Percentiles rank a stretch among this genome's conserved stretches.
Evolutionary conservation across 2,329 filamentous ascomycete genomes (phyloP).

Genomic region (Apiospora sp.): DNA sequence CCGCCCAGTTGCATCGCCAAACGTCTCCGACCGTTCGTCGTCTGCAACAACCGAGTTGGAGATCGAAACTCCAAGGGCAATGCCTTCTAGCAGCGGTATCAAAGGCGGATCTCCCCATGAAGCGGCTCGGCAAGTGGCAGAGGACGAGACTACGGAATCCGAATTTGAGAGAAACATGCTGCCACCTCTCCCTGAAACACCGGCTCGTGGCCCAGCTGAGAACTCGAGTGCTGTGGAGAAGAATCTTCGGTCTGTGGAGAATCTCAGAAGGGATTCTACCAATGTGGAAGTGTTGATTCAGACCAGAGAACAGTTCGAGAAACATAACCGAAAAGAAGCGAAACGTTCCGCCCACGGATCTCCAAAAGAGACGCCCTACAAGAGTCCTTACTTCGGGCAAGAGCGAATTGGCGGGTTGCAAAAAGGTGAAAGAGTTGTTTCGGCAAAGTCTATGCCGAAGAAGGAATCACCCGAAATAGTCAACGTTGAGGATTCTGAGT

Average conservation of each 20-base stretch:
- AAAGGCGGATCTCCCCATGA: not conserved
- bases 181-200: not conserved
- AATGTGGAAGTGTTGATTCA: not conserved
- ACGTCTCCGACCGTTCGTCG: not conserved
- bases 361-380: not conserved
- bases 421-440: not conserved
- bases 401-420: not conserved
- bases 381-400: not conserved
- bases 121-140: not conserved
- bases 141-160: not conserved
- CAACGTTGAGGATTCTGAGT: constrained; percentile 7
- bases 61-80: constrained; percentile 1
- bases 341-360: not conserved
- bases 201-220: not conserved
- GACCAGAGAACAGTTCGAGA: not conserved
- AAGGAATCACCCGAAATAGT: not conserved
- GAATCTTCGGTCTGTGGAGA: not conserved
- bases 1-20: not conserved
- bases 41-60: not conserved
- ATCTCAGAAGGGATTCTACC: too few relatives aligned
- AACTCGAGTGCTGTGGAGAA: not conserved
- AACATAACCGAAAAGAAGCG: not conserved
- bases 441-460: not conserved
- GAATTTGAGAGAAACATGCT: constrained; percentile 5
- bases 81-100: not conserved